Evolutionary conservation across 1,139 yeast genomes (phyloP), one percentile per base, ranked within the genome.

Genomic region (Yamadazyma songkhlaensis): DNA sequence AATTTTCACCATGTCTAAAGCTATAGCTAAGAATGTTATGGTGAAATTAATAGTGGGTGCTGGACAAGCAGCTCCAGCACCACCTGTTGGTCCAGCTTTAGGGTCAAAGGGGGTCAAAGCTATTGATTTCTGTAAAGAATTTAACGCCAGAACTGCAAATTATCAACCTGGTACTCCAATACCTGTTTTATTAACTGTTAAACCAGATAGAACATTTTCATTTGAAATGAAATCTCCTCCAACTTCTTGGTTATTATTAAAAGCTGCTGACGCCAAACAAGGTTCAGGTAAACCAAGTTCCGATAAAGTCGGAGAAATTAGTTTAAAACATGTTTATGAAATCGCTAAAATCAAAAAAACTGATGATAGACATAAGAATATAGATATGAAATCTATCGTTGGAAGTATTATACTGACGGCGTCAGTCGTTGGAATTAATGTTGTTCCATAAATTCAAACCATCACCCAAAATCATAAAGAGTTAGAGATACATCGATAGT

Each of bases 41-140:
- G 89, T 92, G 41, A 92, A 90, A 62, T 77, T 92, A 47, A 82
- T 92, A 41, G 97, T 92, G 4, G 96, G 94, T n/a, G 98, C 98
- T 4, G 97, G 97, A 6, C 89, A 89, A 59, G 99, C 99, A 0
- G 94, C 97, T 1, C 98, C 99, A 30, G 84, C 96, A 1, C 99
- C 99, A 25, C 99, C 99, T 6, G 97, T 92, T 15, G 98, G 99
- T 48, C 99, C 99, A 28, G 98, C 98, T 0, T 72, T 92, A 40
- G 99, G 98, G 48, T 92, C 98, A 43, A 90, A 92, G 60, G 99
- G 98, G 69, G 96, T 92, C 40, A 94, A 94, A 61, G 97, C 98
- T 46, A 94, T 92, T 54, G 98, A 94, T 61, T 92, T 92, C 57
- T 92, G 98, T 70, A 94, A 92, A 64, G 97, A 92, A 61, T 94